These are phyloP conservation scores for Hymenotorrendiella dingleyae DNA, from an alignment of 2,329 filamentous ascomycete species.

Conservation along the genomic window DNA sequence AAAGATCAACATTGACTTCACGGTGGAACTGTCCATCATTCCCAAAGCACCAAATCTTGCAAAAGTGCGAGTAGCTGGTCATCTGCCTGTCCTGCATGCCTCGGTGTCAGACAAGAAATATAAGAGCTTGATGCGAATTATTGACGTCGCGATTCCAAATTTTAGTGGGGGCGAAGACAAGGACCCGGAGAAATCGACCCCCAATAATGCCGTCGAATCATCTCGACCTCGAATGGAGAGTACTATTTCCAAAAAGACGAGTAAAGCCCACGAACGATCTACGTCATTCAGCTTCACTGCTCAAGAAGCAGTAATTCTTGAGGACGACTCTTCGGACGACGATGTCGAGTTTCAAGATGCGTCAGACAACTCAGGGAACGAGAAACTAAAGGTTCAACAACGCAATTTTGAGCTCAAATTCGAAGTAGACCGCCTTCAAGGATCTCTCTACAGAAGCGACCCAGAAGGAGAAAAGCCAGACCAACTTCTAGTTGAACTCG, in stretches of 20 bases:
- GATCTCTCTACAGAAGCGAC: conserved; percentile 84
- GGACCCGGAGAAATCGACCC: conserved; percentile 28
- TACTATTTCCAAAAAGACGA: conserved; percentile 30
- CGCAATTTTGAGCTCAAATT: conserved; percentile 96
- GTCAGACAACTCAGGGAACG: conserved; percentile 46
- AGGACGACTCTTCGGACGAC: conserved; percentile 49
- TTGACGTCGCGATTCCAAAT: conserved; percentile 90
- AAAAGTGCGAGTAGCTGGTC: conserved; percentile 84
- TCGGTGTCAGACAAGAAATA: conserved; percentile 93
- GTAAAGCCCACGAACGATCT: conserved; percentile 41
- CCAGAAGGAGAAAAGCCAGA: conserved; percentile 71
- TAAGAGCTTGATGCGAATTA: conserved; percentile 91
- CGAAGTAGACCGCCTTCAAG: conserved; percentile 87
- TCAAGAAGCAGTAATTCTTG: conserved; percentile 71
- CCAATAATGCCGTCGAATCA: conserved; percentile 3
- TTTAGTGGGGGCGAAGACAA: no score
- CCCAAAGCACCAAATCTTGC: conserved; percentile 91
- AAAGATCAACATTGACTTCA: conserved; percentile 94
- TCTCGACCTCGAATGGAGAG: conserved; percentile 22
- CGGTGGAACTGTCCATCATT: conserved; percentile 94
- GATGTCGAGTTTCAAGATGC: conserved; percentile 64
- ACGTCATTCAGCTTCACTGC: conserved; percentile 68
- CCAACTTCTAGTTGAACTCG: conserved; percentile 78
- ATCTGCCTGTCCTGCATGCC: conserved; percentile 85
- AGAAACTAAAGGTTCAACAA: conserved; percentile 71